Percentiles rank a stretch among this genome's conserved stretches.
These are phyloP conservation scores for Aspergillus nanangensis DNA, from an alignment of 495 filamentous ascomycete species.

Conservation along the genomic window DNA sequence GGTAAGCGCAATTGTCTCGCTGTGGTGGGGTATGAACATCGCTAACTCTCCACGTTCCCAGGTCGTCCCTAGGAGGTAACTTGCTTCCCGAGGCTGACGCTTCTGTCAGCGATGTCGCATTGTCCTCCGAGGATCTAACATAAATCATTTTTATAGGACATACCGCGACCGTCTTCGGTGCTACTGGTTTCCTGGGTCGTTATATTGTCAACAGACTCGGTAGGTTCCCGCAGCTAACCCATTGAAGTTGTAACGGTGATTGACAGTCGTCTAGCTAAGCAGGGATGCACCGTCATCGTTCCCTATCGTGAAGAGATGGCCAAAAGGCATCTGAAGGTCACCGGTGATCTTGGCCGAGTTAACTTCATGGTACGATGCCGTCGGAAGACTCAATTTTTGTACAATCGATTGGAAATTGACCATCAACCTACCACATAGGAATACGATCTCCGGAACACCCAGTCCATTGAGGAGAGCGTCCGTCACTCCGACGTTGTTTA, in stretches of 20 bases:
- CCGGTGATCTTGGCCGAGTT: slow-evolving; percentile 87
- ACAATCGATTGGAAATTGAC: background rate
- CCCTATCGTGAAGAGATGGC: slow-evolving; percentile 97
- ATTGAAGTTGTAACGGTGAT: slow-evolving; percentile 13
- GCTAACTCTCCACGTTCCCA: slow-evolving; percentile 34
- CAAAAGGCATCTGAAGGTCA: slow-evolving; percentile 92
- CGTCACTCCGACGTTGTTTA: slow-evolving; percentile 96
- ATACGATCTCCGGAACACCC: slow-evolving; percentile 91
- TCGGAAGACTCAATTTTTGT: no score
- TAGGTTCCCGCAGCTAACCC: slow-evolving; percentile 36
- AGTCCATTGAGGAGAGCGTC: slow-evolving; percentile 93
- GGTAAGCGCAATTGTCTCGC: slow-evolving; percentile 49
- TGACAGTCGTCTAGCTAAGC: slow-evolving; percentile 60
- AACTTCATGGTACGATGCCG: slow-evolving; percentile 67
- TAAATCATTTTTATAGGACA: slow-evolving; percentile 59
- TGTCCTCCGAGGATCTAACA: slow-evolving; percentile 19
- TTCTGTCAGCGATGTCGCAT: slow-evolving; percentile 15
- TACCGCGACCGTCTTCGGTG: slow-evolving; percentile 96
- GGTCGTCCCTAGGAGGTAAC: slow-evolving; percentile 81
- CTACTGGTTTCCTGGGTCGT: slow-evolving; percentile 90
- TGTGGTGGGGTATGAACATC: slow-evolving; percentile 1
- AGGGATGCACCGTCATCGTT: slow-evolving; percentile 89
- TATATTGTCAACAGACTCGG: slow-evolving; percentile 97
- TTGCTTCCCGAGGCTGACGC: no score
- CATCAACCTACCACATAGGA: slow-evolving; percentile 50